A percentile compares a stretch with the other conserved stretches of the same genome.
These are phyloP conservation scores for Exophiala sp. DNA, from an alignment of 2,329 filamentous ascomycete species.

Conservation along the genomic window DNA sequence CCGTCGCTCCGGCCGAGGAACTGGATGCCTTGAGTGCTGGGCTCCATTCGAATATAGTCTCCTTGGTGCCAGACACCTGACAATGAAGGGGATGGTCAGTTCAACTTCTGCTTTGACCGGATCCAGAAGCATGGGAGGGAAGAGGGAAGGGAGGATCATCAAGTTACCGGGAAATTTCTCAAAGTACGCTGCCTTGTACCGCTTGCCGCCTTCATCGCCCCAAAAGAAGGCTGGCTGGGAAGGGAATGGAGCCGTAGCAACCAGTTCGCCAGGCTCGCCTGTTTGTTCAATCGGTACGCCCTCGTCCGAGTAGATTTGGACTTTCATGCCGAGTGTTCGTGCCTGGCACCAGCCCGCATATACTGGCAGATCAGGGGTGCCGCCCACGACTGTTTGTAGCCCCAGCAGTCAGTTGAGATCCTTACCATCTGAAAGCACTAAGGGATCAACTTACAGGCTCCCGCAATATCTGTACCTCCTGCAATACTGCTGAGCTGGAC, in stretches of 20 bases:
- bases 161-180: conserved; percentile 3
- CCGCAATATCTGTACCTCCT: conserved; percentile 32
- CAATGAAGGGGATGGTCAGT: not conserved
- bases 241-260: conserved; percentile 65
- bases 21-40: conserved; percentile 55
- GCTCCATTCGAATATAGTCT: conserved; percentile 68
- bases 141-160: no score
- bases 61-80: conserved; percentile 69
- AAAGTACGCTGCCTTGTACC: conserved; percentile 42
- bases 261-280: conserved; percentile 69
- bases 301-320: conserved; percentile 34
- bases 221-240: conserved; percentile 65
- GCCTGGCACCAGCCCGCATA: conserved; percentile 54
- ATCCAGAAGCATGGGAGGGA: no score
- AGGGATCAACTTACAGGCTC: conserved; percentile 61
- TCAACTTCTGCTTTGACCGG: conserved; percentile 10
- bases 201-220: conserved; percentile 46
- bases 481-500: conserved; percentile 53
- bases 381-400: conserved; percentile 33
- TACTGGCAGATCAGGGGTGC: conserved; percentile 64
- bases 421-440: no score
- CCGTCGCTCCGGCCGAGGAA: conserved; percentile 58
- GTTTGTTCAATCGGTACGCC: conserved; percentile 30
- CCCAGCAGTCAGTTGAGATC: no score
- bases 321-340: conserved; percentile 47